Evolutionary conservation across 768 basidiomycete species (phyloP).

Genomic region (Russula brevipes): DNA sequence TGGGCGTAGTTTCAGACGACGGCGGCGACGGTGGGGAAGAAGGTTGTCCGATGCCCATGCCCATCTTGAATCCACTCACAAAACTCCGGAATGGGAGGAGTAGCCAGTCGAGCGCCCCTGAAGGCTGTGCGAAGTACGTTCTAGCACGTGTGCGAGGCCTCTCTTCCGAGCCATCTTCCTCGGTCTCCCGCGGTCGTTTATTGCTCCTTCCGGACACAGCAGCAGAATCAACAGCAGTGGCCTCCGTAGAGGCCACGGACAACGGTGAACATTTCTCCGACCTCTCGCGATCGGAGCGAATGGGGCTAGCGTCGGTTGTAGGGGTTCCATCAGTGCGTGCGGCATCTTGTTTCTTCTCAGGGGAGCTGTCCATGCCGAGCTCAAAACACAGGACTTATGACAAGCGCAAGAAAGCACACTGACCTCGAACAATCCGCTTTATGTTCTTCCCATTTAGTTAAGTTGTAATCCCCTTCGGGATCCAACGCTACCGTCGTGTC

Average conservation of each 20-base stretch:
- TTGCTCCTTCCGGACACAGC: slow-evolving; percentile 31
- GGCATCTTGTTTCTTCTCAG: background rate
- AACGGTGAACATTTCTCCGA: slow-evolving; percentile 24
- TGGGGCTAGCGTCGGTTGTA: slow-evolving; percentile 6
- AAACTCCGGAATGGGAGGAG: slow-evolving; percentile 22
- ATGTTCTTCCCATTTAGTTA: slow-evolving; percentile 59
- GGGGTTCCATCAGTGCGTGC: background rate
- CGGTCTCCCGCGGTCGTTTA: slow-evolving; percentile 48
- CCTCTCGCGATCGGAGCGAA: slow-evolving; percentile 9
- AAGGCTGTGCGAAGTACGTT: slow-evolving; percentile 41
- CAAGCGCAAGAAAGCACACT: slow-evolving; percentile 22
- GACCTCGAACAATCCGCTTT: slow-evolving; percentile 47
- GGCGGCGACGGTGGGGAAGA: slow-evolving; percentile 1
- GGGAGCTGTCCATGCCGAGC: background rate
- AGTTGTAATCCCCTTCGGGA: slow-evolving; percentile 52
- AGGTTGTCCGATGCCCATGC: background rate
- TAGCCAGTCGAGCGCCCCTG: slow-evolving; percentile 27
- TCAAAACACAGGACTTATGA: background rate
- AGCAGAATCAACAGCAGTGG: slow-evolving; percentile 35
- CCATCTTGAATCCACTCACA: slow-evolving; percentile 22
- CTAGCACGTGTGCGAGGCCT: slow-evolving; percentile 50
- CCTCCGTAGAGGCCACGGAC: slow-evolving; percentile 35
- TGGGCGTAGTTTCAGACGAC: background rate
- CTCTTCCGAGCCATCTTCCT: slow-evolving; percentile 34
- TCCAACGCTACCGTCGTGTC: slow-evolving; percentile 40